A percentile compares a stretch with the other conserved stretches of the same genome.
These are phyloP conservation scores for Tremella fuciformis DNA, from an alignment of 768 basidiomycete species.

Conservation along the genomic window DNA sequence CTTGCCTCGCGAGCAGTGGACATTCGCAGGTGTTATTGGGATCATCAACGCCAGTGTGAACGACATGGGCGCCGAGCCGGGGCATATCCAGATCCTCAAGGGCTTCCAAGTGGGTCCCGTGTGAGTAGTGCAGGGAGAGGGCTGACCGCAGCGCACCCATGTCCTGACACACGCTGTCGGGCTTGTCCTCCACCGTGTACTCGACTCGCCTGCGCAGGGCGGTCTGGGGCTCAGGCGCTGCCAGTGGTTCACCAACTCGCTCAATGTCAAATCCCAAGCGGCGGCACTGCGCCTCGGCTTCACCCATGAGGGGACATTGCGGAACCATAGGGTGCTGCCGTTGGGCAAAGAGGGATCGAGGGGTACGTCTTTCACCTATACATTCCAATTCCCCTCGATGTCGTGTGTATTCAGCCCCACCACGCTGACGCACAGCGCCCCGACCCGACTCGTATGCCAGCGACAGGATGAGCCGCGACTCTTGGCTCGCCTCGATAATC, in stretches of 20 bases:
- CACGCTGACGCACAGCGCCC: background rate
- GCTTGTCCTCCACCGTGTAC: conserved; percentile 36
- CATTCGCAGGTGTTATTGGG: conserved; percentile 34
- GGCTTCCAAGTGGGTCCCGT: conserved; percentile 30
- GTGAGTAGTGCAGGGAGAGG: too few species aligned
- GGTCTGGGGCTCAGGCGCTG: conserved; percentile 39
- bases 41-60: conserved; percentile 21
- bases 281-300: conserved; percentile 40
- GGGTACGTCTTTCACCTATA: conserved; percentile 20
- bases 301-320: conserved; percentile 35
- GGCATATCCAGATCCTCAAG: conserved; percentile 29
- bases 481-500: conserved; percentile 40
- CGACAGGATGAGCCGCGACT: conserved; percentile 17
- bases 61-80: conserved; percentile 31
- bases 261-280: conserved; percentile 32
- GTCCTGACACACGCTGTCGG: conserved; percentile 45
- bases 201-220: conserved; percentile 26
- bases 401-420: background rate
- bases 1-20: conserved; percentile 17
- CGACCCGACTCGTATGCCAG: background rate
- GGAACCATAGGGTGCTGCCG: conserved; percentile 27
- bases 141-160: conserved; percentile 40
- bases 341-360: conserved; percentile 29
- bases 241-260: conserved; percentile 44
- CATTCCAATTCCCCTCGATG: background rate